Base-by-base conservation (phyloP, 352 stramenopile species). In the Phytophthora palmivora region DNA sequence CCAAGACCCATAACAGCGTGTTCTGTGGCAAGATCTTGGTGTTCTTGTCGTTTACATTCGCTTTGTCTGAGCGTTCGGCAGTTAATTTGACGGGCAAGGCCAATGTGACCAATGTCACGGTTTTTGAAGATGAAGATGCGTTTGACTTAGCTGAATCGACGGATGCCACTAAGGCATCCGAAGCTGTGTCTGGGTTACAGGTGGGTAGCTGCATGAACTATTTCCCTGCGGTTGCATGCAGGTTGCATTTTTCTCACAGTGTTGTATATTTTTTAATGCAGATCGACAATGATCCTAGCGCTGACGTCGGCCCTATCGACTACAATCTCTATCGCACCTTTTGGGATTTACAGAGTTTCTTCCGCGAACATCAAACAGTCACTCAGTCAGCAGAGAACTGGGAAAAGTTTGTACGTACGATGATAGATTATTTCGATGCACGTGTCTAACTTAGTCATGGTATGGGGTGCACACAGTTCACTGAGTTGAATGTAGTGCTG, bases 291-390 rank as follows among this genome's bases (percentile, higher is more conserved):
- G 66, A 87, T 22, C 59, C 74, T 28, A 71, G 33, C 21, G 44
- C 57, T 1, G 82, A 89, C 30, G 71, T 72, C 1, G 72, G 73
- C 0, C 85, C 84, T 10, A 91, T 97, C 36, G 86, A 97, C 60
- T 97, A 97, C 72, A 92, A 92, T 32, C 63, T 97, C 46, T 97
- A 97, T 67, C 78, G 82, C 38, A 93, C 87, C 26, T 97, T 97
- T 63, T 97, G 91, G 91, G 77, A 91, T 15, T 74, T 97, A 9
- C 91, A 97, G 66, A 79, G 87, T 11, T 95, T 92, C 58, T 95
- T 94, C 49, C 79, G 87, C 11, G 79, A 95, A 28, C 84, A 94
- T 56, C 67, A 79, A 18, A 58, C 91, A n/a, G 82, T 76, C 1
- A 76, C 67, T 4, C 78, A 89, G 42, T 91, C 72, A 43, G 70